phyloP scores from a whole-genome alignment of 257 asterid species.

The Fraxinus pennsylvanica region DNA sequence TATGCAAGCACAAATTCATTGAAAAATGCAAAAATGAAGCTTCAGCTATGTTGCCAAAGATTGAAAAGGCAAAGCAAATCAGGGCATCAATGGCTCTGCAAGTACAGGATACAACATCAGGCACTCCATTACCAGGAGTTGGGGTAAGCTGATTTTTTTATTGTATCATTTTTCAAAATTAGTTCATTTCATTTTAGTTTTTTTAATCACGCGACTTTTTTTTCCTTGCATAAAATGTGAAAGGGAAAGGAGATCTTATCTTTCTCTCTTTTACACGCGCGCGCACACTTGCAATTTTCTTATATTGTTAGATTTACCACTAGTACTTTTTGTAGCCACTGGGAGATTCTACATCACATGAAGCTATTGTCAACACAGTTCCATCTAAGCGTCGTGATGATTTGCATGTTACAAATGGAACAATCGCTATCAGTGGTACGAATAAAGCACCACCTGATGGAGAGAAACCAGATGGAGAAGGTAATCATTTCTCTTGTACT shows the following conservation, averaged over 20 bases:
- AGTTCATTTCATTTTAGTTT: conserved; percentile 17
- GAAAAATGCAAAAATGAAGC: conserved; percentile 93
- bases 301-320: conserved; percentile 18
- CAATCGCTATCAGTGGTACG: conserved; percentile 32
- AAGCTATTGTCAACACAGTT: conserved; percentile 64
- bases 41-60: conserved; percentile 81
- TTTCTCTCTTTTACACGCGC: not conserved
- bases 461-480: conserved; percentile 49
- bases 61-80: conserved; percentile 80
- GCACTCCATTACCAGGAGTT: conserved; percentile 54
- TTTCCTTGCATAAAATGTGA: conserved; percentile 9
- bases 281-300: not conserved
- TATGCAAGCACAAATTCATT: conserved; percentile 87
- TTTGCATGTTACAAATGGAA: conserved; percentile 36
- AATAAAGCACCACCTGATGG: conserved; percentile 35
- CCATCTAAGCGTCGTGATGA: conserved; percentile 67
- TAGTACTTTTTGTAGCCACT: conserved; percentile 34
- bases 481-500: conserved; percentile 34
- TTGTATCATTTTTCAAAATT: conserved; percentile 18
- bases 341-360: conserved; percentile 49
- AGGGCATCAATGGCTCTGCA: conserved; percentile 70
- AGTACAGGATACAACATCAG: conserved; percentile 53
- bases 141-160: conserved; percentile 43
- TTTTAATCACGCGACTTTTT: not conserved
- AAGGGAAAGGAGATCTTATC: conserved; percentile 19